Conservation (phyloP, 345 rosid genomes). For the Moringa oleifera region DNA sequence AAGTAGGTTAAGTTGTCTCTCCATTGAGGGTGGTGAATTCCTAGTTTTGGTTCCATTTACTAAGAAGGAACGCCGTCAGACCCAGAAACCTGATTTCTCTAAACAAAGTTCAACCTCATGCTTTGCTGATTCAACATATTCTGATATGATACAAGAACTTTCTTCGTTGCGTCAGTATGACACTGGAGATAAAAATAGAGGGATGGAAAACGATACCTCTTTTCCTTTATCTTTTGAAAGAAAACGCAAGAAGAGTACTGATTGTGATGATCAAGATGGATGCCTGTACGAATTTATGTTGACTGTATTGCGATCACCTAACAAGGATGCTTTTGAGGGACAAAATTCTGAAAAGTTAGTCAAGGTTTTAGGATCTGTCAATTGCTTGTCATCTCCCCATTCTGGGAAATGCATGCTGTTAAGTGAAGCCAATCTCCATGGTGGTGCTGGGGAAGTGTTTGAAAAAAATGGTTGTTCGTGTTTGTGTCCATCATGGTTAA, state of each 20-base stretch:
- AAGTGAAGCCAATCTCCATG: conserved; percentile 17
- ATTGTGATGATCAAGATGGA: conserved; percentile 20
- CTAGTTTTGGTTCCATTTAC: conserved; percentile 58
- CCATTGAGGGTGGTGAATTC: conserved; percentile 43
- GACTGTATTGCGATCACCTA: conserved; percentile 39
- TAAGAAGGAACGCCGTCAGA: conserved; percentile 49
- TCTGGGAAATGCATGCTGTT: conserved; percentile 48
- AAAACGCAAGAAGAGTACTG: conserved; percentile 43
- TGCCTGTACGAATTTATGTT: conserved; percentile 37
- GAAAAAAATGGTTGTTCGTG: conserved; percentile 23
- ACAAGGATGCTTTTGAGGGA: conserved; percentile 37
- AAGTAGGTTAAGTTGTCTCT: conserved; percentile 29
- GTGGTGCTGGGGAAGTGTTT: conserved; percentile 3
- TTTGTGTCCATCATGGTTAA: conserved; percentile 79
- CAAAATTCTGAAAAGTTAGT: conserved; percentile 51
- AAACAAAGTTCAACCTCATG: conserved; percentile 22
- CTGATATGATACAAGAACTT: conserved; percentile 50
- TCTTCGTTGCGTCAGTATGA: conserved; percentile 25
- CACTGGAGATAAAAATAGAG: conserved; percentile 17
- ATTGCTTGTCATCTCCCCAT: conserved; percentile 51
- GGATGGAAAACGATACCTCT: conserved; percentile 4
- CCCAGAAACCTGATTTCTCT: conserved; percentile 29
- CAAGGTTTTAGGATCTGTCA: conserved; percentile 53
- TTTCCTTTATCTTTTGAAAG: conserved; percentile 12
- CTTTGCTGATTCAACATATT: conserved; percentile 56